phyloP scores from a whole-genome alignment of 163 green algal species.

The Chlamydomonas reinhardtii region DNA sequence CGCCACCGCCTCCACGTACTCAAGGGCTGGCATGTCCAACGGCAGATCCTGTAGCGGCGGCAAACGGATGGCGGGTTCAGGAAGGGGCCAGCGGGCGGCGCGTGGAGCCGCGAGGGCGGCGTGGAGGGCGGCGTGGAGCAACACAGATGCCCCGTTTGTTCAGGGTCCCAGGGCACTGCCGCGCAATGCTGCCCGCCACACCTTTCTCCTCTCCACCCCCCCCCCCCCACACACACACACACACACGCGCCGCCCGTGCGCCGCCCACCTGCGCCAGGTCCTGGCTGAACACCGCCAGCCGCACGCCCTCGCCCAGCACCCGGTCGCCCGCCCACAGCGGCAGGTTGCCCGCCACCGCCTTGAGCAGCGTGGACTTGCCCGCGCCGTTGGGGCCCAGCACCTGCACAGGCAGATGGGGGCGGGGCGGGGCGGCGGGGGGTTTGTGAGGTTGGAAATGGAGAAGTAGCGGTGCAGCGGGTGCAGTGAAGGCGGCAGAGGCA shows the following conservation, averaged over 20 bases:
- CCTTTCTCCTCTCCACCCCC: neutral
- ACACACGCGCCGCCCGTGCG: no score
- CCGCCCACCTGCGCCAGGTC: conserved; percentile 76
- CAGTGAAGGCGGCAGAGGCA: no score
- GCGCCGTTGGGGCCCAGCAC: conserved; percentile 82
- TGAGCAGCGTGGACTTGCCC: conserved; percentile 70
- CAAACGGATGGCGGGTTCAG: no score
- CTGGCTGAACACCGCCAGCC: conserved; percentile 79
- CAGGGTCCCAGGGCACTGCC: no score
- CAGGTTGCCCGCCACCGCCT: conserved; percentile 61
- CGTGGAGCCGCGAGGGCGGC: no score
- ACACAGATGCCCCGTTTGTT: no score
- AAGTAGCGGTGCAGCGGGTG: no score
- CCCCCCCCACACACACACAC: no score
- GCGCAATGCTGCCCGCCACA: neutral
- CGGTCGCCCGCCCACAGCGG: conserved; percentile 66
- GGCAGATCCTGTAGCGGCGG: conserved; percentile 65
- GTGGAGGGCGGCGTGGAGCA: no score
- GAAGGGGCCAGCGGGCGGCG: no score
- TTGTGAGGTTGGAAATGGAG: no score
- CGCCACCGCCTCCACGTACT: conserved; percentile 76
- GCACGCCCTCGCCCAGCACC: conserved; percentile 71
- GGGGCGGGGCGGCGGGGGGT: neutral
- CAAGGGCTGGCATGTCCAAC: conserved; percentile 58
- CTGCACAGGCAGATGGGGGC: neutral